Evolutionary conservation across 257 asterid genomes (phyloP), one percentile per base, ranked within the genome.

Genomic region (Leonotis leonurus): DNA sequence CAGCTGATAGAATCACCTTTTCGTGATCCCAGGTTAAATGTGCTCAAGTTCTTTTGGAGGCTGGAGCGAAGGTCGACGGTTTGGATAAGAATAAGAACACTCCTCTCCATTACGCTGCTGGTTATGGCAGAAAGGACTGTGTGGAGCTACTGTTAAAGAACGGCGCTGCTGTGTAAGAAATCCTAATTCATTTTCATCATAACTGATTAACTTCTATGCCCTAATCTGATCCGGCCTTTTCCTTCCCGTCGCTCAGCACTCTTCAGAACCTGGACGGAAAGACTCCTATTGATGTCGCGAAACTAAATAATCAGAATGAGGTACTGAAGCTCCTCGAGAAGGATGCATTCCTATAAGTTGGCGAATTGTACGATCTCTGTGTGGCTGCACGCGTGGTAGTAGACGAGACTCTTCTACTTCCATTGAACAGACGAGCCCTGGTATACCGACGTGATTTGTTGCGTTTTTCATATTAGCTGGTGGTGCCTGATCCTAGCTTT

Each of bases 151-250:
- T 93, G 53, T 79, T 93, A 51, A 92, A 90, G 61, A 85, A 85
- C 22, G 99, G 97, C 1, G 97, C 99, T 20, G 97, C 99, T 26
- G 99, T 93, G 99, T 93, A 89, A 83, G 96, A 86, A 79, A 88
- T 56, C 59, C n/a, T n/a, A n/a, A n/a, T n/a, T n/a, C n/a, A n/a
- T n/a, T n/a, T n/a, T n/a, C n/a, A n/a, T n/a, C n/a, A 6, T 43
- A 49, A n/a, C n/a, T 41, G 44, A 9, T 52, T 4, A 20, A 7
- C 3, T 12, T 14, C 17, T 18, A 18, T 44, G 94, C 50, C 65
- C 33, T 37, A n/a, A n/a, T 22, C 12, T 24, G 25, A 44, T 11
- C 56, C 14, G 36, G 53, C 18, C 20, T 30, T 21, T 16, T 9
- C 6, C 37, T 26, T 39, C 3, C 8, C 12, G 16, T 21, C 0